Evolutionary conservation across 1,139 yeast genomes (phyloP), one percentile per base, ranked within the genome.

Genomic region (Kodamaea anthophila): DNA sequence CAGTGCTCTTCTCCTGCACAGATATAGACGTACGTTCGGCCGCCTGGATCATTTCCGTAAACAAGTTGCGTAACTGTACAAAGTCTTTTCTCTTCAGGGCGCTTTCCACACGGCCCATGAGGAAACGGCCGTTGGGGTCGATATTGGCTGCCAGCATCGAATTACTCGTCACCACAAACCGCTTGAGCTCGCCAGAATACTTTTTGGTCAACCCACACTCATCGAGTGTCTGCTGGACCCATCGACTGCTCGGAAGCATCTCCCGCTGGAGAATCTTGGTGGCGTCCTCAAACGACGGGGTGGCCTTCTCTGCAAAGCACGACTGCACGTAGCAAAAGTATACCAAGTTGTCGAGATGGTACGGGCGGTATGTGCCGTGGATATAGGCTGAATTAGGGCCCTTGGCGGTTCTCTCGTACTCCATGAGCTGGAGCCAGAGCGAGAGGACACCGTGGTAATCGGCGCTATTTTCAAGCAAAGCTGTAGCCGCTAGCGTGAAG

Each of bases 391-490:
- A 5, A n/a, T 16, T 24, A 18, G 39, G 27, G 26, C 31, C 16
- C 32, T 39, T 33, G 23, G 15, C 30, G 12, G n/a, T 10, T n/a
- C 34, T 39, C 16, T 35, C 35, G 38, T 50, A 51, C 41, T 62
- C 69, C 34, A 62, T 37, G 37, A 37, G 53, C 31, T 47, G 44
- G 29, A 65, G 56, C 70, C 70, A 65, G 16, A 49, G 33, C 20
- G 47, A 40, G 31, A 65, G 49, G 6, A 54, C 53, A 4, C 46
- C 47, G 15, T 53, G 44, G 6, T 37, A 39, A 5, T 39, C 29
- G 10, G 37, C 37, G 13, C 31, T 40, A 5, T 35, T 33, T 9
- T 39, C 31, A 33, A 60, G 41, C 20, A 42, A 38, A 15, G 46
- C 31, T 21, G 43, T 43, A 33, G 60, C 61, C 10, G 49, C 39